Evolutionary conservation across 257 asterid genomes (phyloP).

Genomic region (Solanum rostratum): DNA sequence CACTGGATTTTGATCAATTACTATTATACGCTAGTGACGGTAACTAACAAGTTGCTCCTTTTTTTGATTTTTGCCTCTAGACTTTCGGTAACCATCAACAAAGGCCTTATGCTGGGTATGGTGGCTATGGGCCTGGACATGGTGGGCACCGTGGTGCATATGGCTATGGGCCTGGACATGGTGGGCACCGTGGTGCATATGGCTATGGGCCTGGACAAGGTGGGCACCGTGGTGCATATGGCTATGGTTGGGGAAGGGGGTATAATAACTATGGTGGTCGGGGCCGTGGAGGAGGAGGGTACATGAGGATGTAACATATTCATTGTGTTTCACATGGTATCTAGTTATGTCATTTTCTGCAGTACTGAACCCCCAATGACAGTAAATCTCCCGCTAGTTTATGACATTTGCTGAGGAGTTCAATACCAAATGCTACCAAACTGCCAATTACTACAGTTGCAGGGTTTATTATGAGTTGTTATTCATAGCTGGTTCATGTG

Average conservation of each 20-base stretch:
- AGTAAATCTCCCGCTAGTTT: not conserved
- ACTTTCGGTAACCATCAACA: constrained; percentile 48
- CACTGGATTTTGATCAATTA: not conserved
- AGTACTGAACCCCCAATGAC: not conserved
- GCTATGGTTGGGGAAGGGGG: constrained; percentile 48
- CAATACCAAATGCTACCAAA: not conserved
- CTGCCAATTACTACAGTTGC: not conserved
- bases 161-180: constrained; percentile 10
- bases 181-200: constrained; percentile 21
- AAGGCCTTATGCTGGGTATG: constrained; percentile 26
- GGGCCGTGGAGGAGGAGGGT: constrained; percentile 48
- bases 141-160: constrained; percentile 31
- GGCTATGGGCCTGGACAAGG: constrained; percentile 4
- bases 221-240: constrained; percentile 20
- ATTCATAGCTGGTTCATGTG: constrained; percentile 18
- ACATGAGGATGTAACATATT: constrained; percentile 11
- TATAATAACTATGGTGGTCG: constrained; percentile 30
- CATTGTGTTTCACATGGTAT: not conserved
- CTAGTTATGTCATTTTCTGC: not conserved
- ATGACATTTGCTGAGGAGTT: constrained; percentile 2
- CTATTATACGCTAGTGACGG: not conserved
- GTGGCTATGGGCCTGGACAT: constrained; percentile 34
- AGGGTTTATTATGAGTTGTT: not conserved
- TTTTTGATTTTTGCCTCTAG: constrained; percentile 11
- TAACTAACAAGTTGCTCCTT: not conserved